Percentiles rank a stretch among this genome's conserved stretches.
Conservation (phyloP, 2,329 filamentous ascomycete species). For the Colletotrichum liriopes region DNA sequence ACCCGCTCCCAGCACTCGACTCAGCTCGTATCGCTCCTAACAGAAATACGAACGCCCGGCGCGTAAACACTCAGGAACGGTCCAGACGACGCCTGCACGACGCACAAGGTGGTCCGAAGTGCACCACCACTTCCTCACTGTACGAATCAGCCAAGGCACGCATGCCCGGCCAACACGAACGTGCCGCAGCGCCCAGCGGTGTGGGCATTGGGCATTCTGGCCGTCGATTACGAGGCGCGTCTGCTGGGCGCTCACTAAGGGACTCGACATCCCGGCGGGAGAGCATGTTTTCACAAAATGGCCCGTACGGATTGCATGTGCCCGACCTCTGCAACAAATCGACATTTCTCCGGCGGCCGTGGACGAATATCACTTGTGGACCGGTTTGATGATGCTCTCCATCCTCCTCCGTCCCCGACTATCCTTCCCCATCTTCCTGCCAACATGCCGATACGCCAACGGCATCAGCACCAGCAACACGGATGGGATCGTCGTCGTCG, state of each 20-base stretch:
- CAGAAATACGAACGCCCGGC: constrained; percentile 29
- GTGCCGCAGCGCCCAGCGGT: no score
- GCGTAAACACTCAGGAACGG: not conserved
- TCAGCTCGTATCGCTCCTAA: constrained; percentile 41
- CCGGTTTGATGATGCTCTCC: constrained; percentile 9
- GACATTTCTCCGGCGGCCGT: constrained; percentile 7
- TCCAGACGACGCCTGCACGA: constrained; percentile 20
- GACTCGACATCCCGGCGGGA: not conserved
- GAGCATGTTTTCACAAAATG: no score
- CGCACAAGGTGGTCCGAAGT: no score
- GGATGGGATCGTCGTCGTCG: constrained; percentile 23
- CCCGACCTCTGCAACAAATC: not conserved
- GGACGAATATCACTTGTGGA: constrained; percentile 17
- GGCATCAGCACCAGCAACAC: constrained; percentile 28
- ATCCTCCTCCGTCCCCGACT: not conserved
- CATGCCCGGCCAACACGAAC: constrained; percentile 1
- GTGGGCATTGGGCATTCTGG: not conserved
- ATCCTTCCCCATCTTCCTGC: constrained; percentile 1
- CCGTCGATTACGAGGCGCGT: constrained; percentile 9
- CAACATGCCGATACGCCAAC: constrained; percentile 18
- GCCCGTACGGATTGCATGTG: not conserved
- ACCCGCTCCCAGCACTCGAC: constrained; percentile 3
- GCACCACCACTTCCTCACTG: not conserved
- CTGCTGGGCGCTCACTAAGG: constrained; percentile 6
- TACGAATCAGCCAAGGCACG: constrained; percentile 14